phyloP scores from a whole-genome alignment of 2,329 filamentous ascomycete genomes.

The Anthostomella pinea region DNA sequence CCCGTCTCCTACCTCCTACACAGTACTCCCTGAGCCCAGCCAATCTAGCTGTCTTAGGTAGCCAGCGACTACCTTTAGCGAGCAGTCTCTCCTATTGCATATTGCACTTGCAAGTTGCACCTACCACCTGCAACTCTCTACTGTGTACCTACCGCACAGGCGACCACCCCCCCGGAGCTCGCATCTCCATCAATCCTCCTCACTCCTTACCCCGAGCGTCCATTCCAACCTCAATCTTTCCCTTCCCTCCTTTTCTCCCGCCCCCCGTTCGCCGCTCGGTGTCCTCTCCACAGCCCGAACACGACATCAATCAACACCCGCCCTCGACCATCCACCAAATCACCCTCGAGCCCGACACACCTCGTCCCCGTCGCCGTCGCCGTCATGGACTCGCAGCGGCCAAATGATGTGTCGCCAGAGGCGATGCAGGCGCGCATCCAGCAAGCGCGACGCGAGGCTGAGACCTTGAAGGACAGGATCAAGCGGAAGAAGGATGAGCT shows the following conservation, averaged over 20 bases:
- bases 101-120: too few species aligned
- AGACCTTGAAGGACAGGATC: constrained; percentile 96
- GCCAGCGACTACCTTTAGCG: too few species aligned
- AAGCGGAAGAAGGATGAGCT: constrained; percentile 99
- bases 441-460: constrained; percentile 92
- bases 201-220: constrained; percentile 29
- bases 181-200: constrained; percentile 23
- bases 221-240: constrained; percentile 31
- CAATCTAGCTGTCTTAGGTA: too few species aligned
- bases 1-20: too few species aligned
- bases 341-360: too few species aligned
- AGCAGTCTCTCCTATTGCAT: too few species aligned
- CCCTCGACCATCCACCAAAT: constrained; percentile 13
- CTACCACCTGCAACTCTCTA: constrained; percentile 7
- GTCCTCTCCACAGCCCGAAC: constrained; percentile 24
- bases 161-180: constrained; percentile 26
- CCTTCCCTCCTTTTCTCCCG: constrained; percentile 22
- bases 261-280: constrained; percentile 21
- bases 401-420: constrained; percentile 65
- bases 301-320: constrained; percentile 16
- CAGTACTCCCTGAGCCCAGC: too few species aligned
- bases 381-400: constrained; percentile 56
- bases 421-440: constrained; percentile 92
- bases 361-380: constrained; percentile 2
- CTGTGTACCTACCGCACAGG: constrained; percentile 18